Conservation (phyloP, 2,329 filamentous ascomycete genomes). For the Salinomyces thailandicus region DNA sequence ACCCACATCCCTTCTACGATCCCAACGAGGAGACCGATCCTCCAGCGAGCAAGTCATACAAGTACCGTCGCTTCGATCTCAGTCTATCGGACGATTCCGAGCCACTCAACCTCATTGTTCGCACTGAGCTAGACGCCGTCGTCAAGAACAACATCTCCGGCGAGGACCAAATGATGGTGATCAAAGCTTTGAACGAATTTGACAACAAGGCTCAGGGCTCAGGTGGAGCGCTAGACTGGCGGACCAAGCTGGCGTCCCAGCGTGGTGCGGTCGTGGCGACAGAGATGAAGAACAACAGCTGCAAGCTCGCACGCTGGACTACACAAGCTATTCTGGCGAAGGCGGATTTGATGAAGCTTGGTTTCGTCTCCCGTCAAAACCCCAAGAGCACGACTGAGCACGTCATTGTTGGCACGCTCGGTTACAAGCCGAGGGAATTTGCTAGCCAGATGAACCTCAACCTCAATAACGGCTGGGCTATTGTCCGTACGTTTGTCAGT, state of each 20-base stretch:
- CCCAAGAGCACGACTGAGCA: slow-evolving; percentile 89
- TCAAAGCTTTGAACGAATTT: slow-evolving; percentile 98
- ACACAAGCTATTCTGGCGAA: slow-evolving; percentile 93
- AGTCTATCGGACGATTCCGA: slow-evolving; percentile 85
- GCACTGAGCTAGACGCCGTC: slow-evolving; percentile 89
- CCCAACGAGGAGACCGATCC: slow-evolving; percentile 84
- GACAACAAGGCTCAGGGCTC: slow-evolving; percentile 95
- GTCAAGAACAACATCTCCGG: slow-evolving; percentile 89
- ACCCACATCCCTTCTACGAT: slow-evolving; percentile 98
- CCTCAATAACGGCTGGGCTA: slow-evolving; percentile 95
- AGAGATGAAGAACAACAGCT: slow-evolving; percentile 99
- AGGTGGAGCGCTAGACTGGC: slow-evolving; percentile 92
- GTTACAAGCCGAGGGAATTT: slow-evolving; percentile 97
- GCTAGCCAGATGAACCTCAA: slow-evolving; percentile 97
- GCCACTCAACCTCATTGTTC: slow-evolving; percentile 82
- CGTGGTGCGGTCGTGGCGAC: slow-evolving; percentile 95
- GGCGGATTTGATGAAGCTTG: slow-evolving; percentile 98
- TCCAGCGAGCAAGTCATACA: slow-evolving; percentile 92
- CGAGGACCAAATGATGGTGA: slow-evolving; percentile 80
- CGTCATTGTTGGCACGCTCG: slow-evolving; percentile 86
- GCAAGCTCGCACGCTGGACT: slow-evolving; percentile 97
- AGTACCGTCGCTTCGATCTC: slow-evolving; percentile 93
- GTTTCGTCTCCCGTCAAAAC: slow-evolving; percentile 89
- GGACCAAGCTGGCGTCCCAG: slow-evolving; percentile 85
- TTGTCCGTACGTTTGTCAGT: slow-evolving; percentile 94